A percentile compares a stretch with the other conserved stretches of the same genome.
Evolutionary conservation across 495 filamentous ascomycete species (phyloP).

Genomic region (Neurospora cerealis): DNA sequence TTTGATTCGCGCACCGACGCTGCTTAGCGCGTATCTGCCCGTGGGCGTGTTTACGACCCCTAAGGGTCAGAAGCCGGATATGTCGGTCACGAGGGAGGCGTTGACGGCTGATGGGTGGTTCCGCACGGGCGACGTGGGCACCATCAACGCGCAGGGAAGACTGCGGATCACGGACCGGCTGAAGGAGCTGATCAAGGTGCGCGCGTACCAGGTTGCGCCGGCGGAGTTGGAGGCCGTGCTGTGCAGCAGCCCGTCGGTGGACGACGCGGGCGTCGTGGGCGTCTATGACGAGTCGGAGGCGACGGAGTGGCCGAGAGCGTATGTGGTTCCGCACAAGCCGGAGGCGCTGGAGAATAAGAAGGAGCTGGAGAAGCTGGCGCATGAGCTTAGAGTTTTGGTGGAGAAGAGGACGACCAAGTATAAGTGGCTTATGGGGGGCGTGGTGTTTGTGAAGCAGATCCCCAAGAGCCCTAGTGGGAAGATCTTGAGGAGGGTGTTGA

Average conservation of each 20-base stretch:
- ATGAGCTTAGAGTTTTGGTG: slow-evolving; percentile 35
- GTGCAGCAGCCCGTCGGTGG: slow-evolving; percentile 45
- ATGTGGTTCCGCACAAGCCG: slow-evolving; percentile 18
- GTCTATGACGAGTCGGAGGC: slow-evolving; percentile 55
- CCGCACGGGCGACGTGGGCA: slow-evolving; percentile 59
- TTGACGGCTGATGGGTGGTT: slow-evolving; percentile 52
- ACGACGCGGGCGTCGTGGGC: slow-evolving; percentile 54
- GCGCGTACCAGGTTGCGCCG: slow-evolving; percentile 60
- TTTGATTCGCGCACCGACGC: slow-evolving; percentile 41
- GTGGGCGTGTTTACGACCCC: slow-evolving; percentile 10
- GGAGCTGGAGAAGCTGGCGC: slow-evolving; percentile 36
- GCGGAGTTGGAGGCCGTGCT: slow-evolving; percentile 58
- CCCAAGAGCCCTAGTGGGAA: slow-evolving; percentile 63
- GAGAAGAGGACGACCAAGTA: slow-evolving; percentile 51
- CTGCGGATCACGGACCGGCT: slow-evolving; percentile 66
- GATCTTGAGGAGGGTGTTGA: slow-evolving; percentile 51
- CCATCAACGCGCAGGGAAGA: slow-evolving; percentile 47
- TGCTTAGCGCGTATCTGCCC: slow-evolving; percentile 47
- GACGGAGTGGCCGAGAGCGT: slow-evolving; percentile 21
- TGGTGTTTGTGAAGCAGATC: slow-evolving; percentile 52
- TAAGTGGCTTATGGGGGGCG: slow-evolving; percentile 56
- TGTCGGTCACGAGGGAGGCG: slow-evolving; percentile 46
- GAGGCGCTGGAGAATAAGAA: slow-evolving; percentile 34
- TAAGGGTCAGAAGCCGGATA: slow-evolving; percentile 3
- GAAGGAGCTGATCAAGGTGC: slow-evolving; percentile 72